phyloP scores from a whole-genome alignment of 169 alveolate species.

The Plasmodium gaboni region DNA sequence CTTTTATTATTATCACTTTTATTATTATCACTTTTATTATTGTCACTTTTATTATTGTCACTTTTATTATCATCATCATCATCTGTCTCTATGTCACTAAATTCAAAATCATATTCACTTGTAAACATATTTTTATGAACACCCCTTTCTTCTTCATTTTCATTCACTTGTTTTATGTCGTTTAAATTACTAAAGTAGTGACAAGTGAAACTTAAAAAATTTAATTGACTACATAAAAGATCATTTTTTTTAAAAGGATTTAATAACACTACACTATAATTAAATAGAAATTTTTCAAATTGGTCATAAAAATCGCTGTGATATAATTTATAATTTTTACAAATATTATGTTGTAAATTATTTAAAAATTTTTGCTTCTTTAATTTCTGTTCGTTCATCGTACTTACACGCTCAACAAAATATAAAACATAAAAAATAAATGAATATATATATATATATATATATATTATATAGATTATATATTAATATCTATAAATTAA shows the following conservation, averaged over 20 bases:
- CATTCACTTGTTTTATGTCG: not conserved
- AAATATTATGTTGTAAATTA: constrained; percentile 35
- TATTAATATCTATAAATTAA: not conserved
- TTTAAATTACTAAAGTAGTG: constrained; percentile 16
- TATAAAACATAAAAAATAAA: not conserved
- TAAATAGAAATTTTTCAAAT: constrained; percentile 52
- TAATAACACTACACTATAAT: constrained; percentile 46
- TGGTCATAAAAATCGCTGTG: constrained; percentile 42
- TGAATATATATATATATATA: not conserved
- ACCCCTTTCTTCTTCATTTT: not conserved
- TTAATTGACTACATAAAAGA: constrained; percentile 36
- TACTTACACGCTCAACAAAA: not conserved
- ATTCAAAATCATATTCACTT: not conserved
- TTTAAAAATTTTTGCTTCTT: constrained; percentile 28
- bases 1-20: no score
- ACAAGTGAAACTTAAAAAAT: constrained; percentile 36
- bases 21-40: not conserved
- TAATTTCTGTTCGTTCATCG: constrained; percentile 38
- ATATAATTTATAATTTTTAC: constrained; percentile 20
- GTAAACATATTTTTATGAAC: not conserved
- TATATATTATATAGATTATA: not conserved
- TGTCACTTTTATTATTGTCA: not conserved
- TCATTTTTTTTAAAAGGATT: constrained; percentile 52
- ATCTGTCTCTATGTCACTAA: not conserved
- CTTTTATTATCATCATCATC: not conserved